A percentile compares a stretch with the other conserved stretches of the same genome.
Evolutionary conservation across 2,329 filamentous ascomycete genomes (phyloP).

Genomic region (Pseudocercospora ulei): DNA sequence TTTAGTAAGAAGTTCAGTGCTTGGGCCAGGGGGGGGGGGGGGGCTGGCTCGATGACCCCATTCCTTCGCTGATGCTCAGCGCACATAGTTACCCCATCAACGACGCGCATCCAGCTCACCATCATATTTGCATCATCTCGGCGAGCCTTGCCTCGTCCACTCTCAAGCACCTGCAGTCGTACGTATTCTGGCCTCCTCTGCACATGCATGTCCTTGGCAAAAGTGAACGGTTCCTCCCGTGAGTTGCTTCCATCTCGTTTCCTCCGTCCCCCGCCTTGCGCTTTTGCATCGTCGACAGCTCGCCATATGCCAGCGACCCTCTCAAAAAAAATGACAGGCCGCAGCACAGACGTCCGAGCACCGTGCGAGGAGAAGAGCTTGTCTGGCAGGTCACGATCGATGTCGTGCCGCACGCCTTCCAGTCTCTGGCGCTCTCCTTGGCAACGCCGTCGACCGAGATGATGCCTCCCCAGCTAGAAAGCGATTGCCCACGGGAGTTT

Average conservation of each 20-base stretch:
- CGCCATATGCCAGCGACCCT: constrained; percentile 12
- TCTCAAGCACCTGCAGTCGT: constrained; percentile 11
- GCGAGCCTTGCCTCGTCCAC: constrained; percentile 11
- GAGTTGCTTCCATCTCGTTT: constrained; percentile 11
- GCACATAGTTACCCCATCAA: too few relatives aligned
- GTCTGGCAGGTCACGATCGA: constrained; percentile 16
- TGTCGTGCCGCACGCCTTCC: constrained; percentile 12
- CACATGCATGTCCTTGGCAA: constrained; percentile 7
- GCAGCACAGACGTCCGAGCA: constrained; percentile 13
- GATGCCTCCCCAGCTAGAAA: background rate
- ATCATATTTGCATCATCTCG: constrained; percentile 11
- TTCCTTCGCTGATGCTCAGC: constrained; percentile 7
- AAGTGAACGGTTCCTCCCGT: constrained; percentile 6
- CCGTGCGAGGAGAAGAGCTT: constrained; percentile 16
- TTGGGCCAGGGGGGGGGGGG: background rate
- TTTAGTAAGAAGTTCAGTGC: background rate
- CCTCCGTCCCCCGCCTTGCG: constrained; percentile 5
- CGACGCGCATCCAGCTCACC: background rate
- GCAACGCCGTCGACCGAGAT: constrained; percentile 10
- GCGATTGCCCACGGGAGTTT: constrained; percentile 10
- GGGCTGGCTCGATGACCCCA: constrained; percentile 4
- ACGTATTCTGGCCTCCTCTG: constrained; percentile 13
- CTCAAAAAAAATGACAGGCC: constrained; percentile 15
- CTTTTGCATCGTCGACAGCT: constrained; percentile 9
- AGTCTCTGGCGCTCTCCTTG: constrained; percentile 8